phyloP scores from a whole-genome alignment of 306 rosid species.

The Prunus armeniaca region DNA sequence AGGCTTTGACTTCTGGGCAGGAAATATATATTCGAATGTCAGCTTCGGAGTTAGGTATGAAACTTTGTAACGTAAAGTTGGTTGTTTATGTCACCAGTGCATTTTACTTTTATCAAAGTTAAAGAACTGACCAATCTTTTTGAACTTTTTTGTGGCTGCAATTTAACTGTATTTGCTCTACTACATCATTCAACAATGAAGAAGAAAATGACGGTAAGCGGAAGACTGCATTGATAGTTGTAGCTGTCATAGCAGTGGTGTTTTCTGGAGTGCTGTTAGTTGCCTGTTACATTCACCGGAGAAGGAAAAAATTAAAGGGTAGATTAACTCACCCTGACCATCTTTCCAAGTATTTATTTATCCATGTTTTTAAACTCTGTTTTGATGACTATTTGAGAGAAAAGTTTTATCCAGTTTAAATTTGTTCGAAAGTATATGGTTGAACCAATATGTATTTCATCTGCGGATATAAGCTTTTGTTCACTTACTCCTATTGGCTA shows the following conservation, averaged over 20 bases:
- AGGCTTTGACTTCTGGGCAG: conserved; percentile 16
- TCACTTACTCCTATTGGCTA: neutral
- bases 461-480: neutral
- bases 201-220: conserved; percentile 1
- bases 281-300: conserved; percentile 7
- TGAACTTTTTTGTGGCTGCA: neutral
- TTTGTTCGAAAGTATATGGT: neutral
- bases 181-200: neutral
- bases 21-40: conserved; percentile 40
- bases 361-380: neutral
- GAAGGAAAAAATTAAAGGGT: conserved; percentile 18
- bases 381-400: neutral
- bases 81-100: neutral
- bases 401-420: neutral
- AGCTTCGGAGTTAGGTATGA: conserved; percentile 28
- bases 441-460: neutral
- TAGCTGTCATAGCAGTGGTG: neutral
- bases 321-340: neutral
- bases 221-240: conserved; percentile 6
- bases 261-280: conserved; percentile 20
- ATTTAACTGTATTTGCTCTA: neutral
- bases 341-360: neutral
- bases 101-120: neutral
- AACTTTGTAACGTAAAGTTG: neutral
- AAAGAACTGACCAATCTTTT: neutral